A percentile compares a stretch with the other conserved stretches of the same genome.
phyloP scores from a whole-genome alignment of 1,284 basidiomycete species.

The Puccinia hordei region DNA sequence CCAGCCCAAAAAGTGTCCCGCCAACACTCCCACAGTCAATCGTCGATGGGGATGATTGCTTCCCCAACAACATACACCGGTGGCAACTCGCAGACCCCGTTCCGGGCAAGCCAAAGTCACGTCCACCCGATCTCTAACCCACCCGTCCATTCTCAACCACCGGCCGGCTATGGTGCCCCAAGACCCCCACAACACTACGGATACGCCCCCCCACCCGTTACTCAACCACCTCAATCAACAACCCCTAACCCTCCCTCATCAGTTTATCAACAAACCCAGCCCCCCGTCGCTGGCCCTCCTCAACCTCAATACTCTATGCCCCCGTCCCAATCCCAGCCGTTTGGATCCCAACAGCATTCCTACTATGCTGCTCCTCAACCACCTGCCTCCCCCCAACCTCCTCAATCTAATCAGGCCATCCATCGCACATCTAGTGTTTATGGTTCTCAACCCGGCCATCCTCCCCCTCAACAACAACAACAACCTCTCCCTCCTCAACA shows the following conservation, averaged over 20 bases:
- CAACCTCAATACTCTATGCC: constrained; percentile 14
- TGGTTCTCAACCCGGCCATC: constrained; percentile 52
- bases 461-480: constrained; percentile 53
- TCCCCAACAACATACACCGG: constrained; percentile 42
- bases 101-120: neutral
- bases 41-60: constrained; percentile 28
- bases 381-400: constrained; percentile 46
- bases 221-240: constrained; percentile 56
- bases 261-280: constrained; percentile 39
- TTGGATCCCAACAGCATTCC: constrained; percentile 27
- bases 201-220: constrained; percentile 52
- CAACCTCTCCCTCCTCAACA: constrained; percentile 52
- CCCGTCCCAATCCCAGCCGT: constrained; percentile 28
- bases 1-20: constrained; percentile 19
- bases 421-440: constrained; percentile 52
- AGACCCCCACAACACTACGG: constrained; percentile 29
- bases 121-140: constrained; percentile 3
- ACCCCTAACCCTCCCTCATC: constrained; percentile 50
- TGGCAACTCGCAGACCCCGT: constrained; percentile 30
- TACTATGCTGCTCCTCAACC: constrained; percentile 49
- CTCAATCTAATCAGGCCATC: constrained; percentile 46
- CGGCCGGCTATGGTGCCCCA: constrained; percentile 54
- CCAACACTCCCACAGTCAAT: constrained; percentile 40
- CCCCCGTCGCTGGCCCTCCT: neutral
- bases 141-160: constrained; percentile 40